A percentile compares a stretch with the other conserved stretches of the same genome.
Conservation (phyloP, 441 rosid species). For the Populus tomentosa region DNA sequence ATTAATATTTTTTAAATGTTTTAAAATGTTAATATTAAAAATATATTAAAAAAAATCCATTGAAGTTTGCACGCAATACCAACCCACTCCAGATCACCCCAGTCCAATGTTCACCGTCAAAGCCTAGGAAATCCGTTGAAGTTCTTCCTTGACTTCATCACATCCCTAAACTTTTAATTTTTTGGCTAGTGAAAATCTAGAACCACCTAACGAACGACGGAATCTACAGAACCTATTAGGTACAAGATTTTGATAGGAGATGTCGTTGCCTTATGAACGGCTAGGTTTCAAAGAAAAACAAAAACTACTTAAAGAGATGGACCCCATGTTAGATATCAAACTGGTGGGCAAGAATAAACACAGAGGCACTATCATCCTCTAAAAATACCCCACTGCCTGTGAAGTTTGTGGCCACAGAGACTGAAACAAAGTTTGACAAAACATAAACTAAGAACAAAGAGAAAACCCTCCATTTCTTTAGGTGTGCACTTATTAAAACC, state of each 20-base stretch:
- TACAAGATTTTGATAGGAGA: not conserved
- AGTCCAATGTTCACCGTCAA: too few species aligned
- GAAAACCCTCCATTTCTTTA: not conserved
- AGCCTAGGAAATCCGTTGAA: too few species aligned
- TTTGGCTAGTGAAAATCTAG: not conserved
- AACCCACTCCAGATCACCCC: too few species aligned
- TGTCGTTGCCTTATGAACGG: constrained; percentile 1
- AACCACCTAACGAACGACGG: not conserved
- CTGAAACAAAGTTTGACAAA: not conserved
- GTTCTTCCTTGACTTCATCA: not conserved
- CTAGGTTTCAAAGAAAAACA: constrained; percentile 12
- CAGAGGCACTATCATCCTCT: constrained; percentile 9
- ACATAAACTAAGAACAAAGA: not conserved
- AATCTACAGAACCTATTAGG: not conserved
- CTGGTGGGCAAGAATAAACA: constrained; percentile 21
- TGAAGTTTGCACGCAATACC: too few species aligned
- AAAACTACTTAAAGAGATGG: constrained; percentile 4
- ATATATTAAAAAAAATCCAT: too few species aligned
- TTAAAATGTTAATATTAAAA: too few species aligned
- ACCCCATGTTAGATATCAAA: constrained; percentile 22
- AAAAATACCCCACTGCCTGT: constrained; percentile 15
- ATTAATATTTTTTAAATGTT: too few species aligned
- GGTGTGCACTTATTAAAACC: not conserved
- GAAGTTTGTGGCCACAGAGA: constrained; percentile 16
- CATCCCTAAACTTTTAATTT: not conserved